Base-by-base conservation (phyloP, 169 alveolate genomes). In the Eimeria maxima region DNA sequence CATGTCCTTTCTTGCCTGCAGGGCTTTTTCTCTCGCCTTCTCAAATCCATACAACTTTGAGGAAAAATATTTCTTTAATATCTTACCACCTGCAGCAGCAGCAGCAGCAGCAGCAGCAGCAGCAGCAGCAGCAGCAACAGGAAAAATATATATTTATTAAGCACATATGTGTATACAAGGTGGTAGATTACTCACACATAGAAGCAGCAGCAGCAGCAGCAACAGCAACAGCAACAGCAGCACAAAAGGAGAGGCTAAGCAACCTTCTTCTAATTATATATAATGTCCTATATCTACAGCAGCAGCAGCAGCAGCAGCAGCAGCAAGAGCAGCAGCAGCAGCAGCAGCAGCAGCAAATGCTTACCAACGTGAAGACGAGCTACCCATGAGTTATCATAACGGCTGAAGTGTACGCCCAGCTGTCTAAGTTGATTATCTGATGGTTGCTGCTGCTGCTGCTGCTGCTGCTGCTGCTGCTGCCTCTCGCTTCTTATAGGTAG, bases 371-470 rank as follows among this genome's bases (percentile, higher is more conserved):
- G 81, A 20, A 69, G 83, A 13, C 95, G 73, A 16, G 95, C 95
- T 3, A 90, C 95, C 95, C 95, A 90, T 13, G 95, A 90, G 90
- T 69, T 65, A 29, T 90, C 95, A 71, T 90, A 90, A 29, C 95
- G 95, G 78, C 95, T 90, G 78, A 69, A 90, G 78, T 90, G 95
- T 10, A 90, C 95, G 38, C 95, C 95, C 42, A 93, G 96, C 83
- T 81, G 92, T 33, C 90, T 44, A 69, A 80, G 90, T 33, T 80
- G 90, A 22, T 80, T 80, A 22, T 80, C 90, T 22, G 90, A 80
- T 2, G 90, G 90, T 50, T 80, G 90, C 69, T 74, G 87, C 87
- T 74, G 87, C 69, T 80, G 90, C 71, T 44, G 65, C 45, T 80
- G 90, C 69, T 74, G 87, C 87, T 74, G 87, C 87, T 74, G 87